Percentiles rank a stretch among this genome's conserved stretches.
Conservation (phyloP, 164 flowering plant genomes). For the Sedum album region DNA sequence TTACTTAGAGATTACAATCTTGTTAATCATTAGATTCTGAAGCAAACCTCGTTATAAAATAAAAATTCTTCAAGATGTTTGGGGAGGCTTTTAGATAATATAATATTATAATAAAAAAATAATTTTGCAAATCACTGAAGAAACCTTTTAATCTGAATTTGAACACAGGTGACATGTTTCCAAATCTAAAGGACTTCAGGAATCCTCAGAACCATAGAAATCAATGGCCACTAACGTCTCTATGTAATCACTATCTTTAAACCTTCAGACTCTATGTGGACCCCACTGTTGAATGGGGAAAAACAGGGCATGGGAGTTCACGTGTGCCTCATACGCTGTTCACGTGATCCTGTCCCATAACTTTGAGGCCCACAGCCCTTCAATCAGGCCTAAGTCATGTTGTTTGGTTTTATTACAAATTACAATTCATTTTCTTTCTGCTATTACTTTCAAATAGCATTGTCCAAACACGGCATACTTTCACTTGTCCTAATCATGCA, state of each 20-base stretch:
- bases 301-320: constrained; percentile 5
- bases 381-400: constrained; percentile 1
- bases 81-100: neutral
- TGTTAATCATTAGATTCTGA: neutral
- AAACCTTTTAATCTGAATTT: neutral
- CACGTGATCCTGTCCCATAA: constrained; percentile 1
- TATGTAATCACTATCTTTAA: neutral
- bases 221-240: neutral
- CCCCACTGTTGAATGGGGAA: constrained; percentile 1
- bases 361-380: constrained; percentile 5
- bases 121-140: neutral
- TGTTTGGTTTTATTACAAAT: neutral
- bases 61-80: neutral
- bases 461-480: too few species aligned
- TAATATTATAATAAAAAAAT: neutral
- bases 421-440: neutral
- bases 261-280: neutral
- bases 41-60: neutral
- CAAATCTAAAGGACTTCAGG: neutral
- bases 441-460: neutral
- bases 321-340: neutral
- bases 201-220: neutral
- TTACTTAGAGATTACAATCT: neutral
- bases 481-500: constrained; percentile 2
- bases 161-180: neutral